Evolutionary conservation across 306 rosid genomes (phyloP).

Genomic region (Cucurbita ficifolia): DNA sequence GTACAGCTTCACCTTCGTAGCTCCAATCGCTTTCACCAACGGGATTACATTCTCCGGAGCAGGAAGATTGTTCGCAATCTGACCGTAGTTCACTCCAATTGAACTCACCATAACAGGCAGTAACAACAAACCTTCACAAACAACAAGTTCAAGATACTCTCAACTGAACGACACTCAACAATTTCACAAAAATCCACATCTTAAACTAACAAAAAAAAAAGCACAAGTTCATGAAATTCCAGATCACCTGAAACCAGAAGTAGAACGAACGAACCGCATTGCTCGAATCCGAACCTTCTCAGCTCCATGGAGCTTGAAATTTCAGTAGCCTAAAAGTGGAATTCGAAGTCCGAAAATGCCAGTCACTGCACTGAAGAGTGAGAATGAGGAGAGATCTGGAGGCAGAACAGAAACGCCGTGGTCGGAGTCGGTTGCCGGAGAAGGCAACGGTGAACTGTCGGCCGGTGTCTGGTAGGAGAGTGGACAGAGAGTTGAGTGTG

Average conservation of each 20-base stretch:
- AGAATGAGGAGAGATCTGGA: not conserved
- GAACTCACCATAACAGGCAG: slow-evolving; percentile 23
- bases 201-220: not conserved
- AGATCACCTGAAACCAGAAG: slow-evolving; percentile 2
- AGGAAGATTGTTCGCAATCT: slow-evolving; percentile 79
- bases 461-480: not conserved
- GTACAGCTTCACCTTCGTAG: slow-evolving; percentile 78
- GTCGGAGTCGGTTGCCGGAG: not conserved
- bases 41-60: slow-evolving; percentile 47
- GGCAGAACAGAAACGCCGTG: not conserved
- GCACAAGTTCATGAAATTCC: not conserved
- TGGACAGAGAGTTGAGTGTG: not conserved
- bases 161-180: not conserved
- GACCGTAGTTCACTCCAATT: slow-evolving; percentile 89
- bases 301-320: slow-evolving; percentile 3
- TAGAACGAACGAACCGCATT: not conserved
- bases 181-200: not conserved
- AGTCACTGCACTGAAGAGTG: not conserved
- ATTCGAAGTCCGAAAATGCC: not conserved
- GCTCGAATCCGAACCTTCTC: not conserved
- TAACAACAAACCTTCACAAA: slow-evolving; percentile 15
- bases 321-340: not conserved
- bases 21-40: slow-evolving; percentile 61
- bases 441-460: not conserved
- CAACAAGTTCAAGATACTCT: not conserved